phyloP scores from a whole-genome alignment of 2,329 filamentous ascomycete species.

The Penicillium sp. region DNA sequence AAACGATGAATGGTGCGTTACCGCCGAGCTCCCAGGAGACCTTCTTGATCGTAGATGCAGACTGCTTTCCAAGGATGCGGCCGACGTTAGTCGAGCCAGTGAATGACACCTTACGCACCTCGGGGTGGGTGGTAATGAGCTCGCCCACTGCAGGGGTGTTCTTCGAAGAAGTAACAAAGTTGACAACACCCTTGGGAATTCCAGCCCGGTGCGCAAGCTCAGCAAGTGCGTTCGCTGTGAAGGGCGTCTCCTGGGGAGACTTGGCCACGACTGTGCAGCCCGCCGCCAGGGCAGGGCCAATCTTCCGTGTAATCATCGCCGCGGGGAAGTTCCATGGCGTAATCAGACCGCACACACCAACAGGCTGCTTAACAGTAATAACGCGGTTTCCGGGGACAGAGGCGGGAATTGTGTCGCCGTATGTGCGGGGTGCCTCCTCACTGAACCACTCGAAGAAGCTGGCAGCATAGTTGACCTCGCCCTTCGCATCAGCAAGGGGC shows the following conservation, averaged over 20 bases:
- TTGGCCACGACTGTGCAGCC: slow-evolving; percentile 94
- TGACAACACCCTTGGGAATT: slow-evolving; percentile 86
- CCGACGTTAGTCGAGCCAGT: slow-evolving; percentile 72
- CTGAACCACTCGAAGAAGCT: slow-evolving; percentile 65
- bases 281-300: slow-evolving; percentile 70
- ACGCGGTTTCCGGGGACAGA: slow-evolving; percentile 60
- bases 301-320: slow-evolving; percentile 55
- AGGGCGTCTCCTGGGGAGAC: slow-evolving; percentile 87
- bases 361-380: slow-evolving; percentile 64
- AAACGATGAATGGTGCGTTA: slow-evolving; percentile 95
- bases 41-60: slow-evolving; percentile 78
- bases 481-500: slow-evolving; percentile 60
- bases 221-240: slow-evolving; percentile 81
- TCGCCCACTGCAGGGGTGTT: slow-evolving; percentile 80
- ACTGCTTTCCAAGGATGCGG: slow-evolving; percentile 85
- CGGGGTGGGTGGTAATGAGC: slow-evolving; percentile 71
- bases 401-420: slow-evolving; percentile 63
- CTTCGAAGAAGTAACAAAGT: slow-evolving; percentile 75
- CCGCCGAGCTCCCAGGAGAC: slow-evolving; percentile 89
- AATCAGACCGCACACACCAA: slow-evolving; percentile 67
- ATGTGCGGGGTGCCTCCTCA: slow-evolving; percentile 59
- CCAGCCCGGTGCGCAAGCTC: slow-evolving; percentile 85
- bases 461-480: slow-evolving; percentile 59
- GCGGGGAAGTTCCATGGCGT: slow-evolving; percentile 67
- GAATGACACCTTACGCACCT: slow-evolving; percentile 87